A percentile compares a stretch with the other conserved stretches of the same genome.
phyloP scores from a whole-genome alignment of 805 yeast species.

The Nakazawaea ambrosiae region DNA sequence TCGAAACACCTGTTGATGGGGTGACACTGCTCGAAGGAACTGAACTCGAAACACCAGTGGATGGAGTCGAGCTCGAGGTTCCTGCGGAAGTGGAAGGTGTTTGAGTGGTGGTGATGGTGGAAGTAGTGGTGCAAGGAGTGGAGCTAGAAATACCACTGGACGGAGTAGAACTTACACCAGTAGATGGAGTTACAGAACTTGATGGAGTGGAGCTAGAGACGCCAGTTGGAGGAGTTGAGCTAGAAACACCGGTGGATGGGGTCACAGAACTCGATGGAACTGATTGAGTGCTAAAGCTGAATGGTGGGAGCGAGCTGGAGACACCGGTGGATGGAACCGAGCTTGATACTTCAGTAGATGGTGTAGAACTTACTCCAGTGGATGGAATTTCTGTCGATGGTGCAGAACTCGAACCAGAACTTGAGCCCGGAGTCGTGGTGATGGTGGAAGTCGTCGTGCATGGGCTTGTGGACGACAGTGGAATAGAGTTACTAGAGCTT shows the following conservation, averaged over 20 bases:
- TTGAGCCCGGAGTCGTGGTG: not conserved
- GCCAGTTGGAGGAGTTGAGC: too few species aligned
- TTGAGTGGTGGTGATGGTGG: not conserved
- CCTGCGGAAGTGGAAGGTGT: not conserved
- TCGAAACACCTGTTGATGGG: not conserved
- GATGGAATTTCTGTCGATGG: slow-evolving; percentile 1
- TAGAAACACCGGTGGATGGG: not conserved
- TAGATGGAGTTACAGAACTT: not conserved
- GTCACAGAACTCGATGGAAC: not conserved
- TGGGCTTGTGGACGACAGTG: not conserved
- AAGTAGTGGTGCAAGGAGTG: not conserved
- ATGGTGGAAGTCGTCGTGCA: not conserved
- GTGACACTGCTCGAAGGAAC: not conserved
- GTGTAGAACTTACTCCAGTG: not conserved
- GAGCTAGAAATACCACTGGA: slow-evolving; percentile 4
- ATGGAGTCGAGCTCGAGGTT: slow-evolving; percentile 1
- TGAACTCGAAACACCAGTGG: not conserved
- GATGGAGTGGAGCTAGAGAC: not conserved
- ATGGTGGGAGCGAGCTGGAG: not conserved
- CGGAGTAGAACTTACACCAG: slow-evolving; percentile 1
- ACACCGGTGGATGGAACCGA: not conserved
- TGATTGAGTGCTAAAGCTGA: not conserved
- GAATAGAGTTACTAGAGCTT: not conserved
- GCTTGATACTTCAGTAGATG: not conserved
- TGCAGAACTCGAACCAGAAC: slow-evolving; percentile 2